Conservation (phyloP, 2,329 filamentous ascomycete genomes). For the Fusarium gaditjirri region DNA sequence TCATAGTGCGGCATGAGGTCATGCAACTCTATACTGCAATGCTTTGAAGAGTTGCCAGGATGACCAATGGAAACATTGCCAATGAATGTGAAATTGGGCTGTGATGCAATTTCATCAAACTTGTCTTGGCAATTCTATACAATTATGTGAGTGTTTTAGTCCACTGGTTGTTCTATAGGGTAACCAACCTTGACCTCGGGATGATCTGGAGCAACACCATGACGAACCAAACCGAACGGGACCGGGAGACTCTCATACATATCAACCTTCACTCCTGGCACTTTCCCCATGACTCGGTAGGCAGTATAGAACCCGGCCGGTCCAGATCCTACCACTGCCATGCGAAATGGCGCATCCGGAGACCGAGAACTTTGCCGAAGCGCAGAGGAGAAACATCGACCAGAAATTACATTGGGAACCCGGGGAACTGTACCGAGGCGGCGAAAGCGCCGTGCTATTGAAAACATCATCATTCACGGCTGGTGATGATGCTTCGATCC, state of each 20-base stretch:
- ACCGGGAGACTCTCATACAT: constrained; percentile 97
- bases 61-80: constrained; percentile 87
- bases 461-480: constrained; percentile 19
- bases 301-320: constrained; percentile 97
- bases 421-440: not conserved
- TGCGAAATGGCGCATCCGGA: constrained; percentile 69
- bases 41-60: constrained; percentile 50
- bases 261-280: constrained; percentile 79
- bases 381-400: constrained; percentile 21
- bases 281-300: constrained; percentile 81
- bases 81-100: constrained; percentile 86
- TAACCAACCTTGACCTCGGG: constrained; percentile 88
- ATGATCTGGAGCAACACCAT: constrained; percentile 97
- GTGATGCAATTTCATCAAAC: constrained; percentile 87
- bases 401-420: not conserved
- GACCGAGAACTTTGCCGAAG: constrained; percentile 26
- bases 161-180: not conserved
- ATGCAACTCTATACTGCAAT: constrained; percentile 70
- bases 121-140: constrained; percentile 90
- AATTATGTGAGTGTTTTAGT: constrained; percentile 1
- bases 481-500: not conserved
- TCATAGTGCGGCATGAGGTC: constrained; percentile 85
- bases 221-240: constrained; percentile 90
- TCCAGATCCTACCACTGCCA: constrained; percentile 92
- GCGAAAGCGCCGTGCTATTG: constrained; percentile 10